A percentile compares a stretch with the other conserved stretches of the same genome.
phyloP scores from a whole-genome alignment of 306 rosid genomes.

The Vigna reflexopilosa region DNA sequence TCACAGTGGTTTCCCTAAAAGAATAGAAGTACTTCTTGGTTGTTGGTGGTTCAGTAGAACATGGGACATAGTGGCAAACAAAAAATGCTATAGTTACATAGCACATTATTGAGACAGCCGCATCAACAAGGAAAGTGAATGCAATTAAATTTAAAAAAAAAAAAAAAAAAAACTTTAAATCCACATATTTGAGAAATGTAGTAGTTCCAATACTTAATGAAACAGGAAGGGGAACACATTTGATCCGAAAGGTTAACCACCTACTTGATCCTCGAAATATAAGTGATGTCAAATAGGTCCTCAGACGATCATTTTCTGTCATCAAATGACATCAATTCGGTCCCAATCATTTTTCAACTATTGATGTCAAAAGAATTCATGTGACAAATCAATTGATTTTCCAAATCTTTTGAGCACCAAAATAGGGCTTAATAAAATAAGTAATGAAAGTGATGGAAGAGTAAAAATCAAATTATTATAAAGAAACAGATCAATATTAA shows the following conservation, averaged over 20 bases:
- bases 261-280: not conserved
- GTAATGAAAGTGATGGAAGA: not conserved
- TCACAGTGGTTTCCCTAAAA: not conserved
- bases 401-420: not conserved
- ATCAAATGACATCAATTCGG: not conserved
- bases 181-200: not conserved
- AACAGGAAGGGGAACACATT: not conserved
- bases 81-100: not conserved
- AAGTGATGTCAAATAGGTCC: not conserved
- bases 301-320: not conserved
- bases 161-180: not conserved
- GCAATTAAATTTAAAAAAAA: not conserved
- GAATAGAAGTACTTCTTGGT: not conserved
- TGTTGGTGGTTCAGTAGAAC: not conserved
- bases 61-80: no score
- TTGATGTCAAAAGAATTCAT: no score
- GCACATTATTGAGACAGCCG: not conserved
- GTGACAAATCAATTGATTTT: not conserved
- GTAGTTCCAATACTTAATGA: not conserved
- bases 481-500: not conserved
- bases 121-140: not conserved
- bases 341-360: not conserved
- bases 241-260: not conserved
- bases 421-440: not conserved
- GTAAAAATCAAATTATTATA: no score